Evolutionary conservation across 306 rosid species (phyloP).

Genomic region (Inga laurina): DNA sequence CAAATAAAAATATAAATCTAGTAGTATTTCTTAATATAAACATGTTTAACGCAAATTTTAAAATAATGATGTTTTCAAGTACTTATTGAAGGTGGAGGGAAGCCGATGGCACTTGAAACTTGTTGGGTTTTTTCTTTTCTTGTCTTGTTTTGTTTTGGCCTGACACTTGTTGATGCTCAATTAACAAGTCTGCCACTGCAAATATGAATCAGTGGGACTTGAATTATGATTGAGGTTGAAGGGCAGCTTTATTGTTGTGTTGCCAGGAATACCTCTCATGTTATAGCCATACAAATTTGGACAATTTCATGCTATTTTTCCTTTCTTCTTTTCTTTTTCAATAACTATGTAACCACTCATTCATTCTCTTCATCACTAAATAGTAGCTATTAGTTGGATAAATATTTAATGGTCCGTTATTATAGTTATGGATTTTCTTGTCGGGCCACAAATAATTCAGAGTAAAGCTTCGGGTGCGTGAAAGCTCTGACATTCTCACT

Average conservation of each 20-base stretch:
- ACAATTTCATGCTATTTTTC: not conserved
- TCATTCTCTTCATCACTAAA: not conserved
- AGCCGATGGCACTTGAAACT: no score
- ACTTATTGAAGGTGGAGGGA: no score
- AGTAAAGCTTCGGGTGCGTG: not conserved
- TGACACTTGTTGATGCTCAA: no score
- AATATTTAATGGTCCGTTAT: not conserved
- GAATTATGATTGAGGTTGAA: no score
- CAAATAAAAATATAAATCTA: no score
- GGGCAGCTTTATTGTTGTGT: not conserved
- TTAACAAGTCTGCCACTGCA: not conserved
- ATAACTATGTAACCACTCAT: not conserved
- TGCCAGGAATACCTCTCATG: not conserved
- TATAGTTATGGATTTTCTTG: not conserved
- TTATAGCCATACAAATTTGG: not conserved
- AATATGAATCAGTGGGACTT: not conserved
- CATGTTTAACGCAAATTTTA: no score
- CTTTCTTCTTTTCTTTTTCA: not conserved
- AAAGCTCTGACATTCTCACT: no score
- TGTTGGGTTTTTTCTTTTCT: no score
- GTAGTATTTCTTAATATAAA: no score
- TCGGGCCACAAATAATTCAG: not conserved
- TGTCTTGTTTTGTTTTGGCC: no score
- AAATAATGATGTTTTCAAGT: no score
- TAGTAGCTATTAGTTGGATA: not conserved